Base-by-base conservation (phyloP, 75 land plant species). In the Cupressus sempervirens region DNA sequence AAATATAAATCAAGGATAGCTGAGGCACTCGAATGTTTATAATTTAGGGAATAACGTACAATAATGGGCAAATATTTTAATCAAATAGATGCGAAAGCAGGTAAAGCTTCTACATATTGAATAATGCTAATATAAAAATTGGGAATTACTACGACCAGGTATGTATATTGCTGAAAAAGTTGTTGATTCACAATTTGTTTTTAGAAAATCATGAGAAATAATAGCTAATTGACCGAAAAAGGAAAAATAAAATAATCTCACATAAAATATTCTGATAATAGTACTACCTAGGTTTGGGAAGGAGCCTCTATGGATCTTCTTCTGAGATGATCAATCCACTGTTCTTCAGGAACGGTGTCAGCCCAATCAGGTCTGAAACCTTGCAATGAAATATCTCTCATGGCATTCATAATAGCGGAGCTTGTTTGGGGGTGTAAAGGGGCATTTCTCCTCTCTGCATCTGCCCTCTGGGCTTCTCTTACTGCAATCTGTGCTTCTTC, bases 341-440 rank as follows among this genome's bases (percentile, higher is more conserved):
- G 90, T 41, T 93, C 86, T 84, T 97, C 99, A 23, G 98, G 88
- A 53, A 97, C 72, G 0, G 41, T 83, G 68, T 85, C 84, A 0
- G 88, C 95, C 99, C 99, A 97, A 12, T 89, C 89, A 52, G 99
- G 99, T 32, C 93, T 85, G 7, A 84, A 83, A 3, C 96, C 96
- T 23, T 62, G 87, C 30, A 96, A 92, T 29, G 90, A 84, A 83
- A 97, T 88, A 23, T 92, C 90, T 13, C 94, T 89, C 99, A 97
- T 97, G 13, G 99, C 99, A 34, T 92, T 90, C 90, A 85, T 84
- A n/a, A 97, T 89, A 45, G 93, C 85, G 62, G 83, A 53, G 7
- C 94, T 90, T 30, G 86, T 91, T 88, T 96, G 96, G 12, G 90
- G 86, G 45, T 93, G 75, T 80, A 97, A 45, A 40, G 95, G 96